phyloP scores from a whole-genome alignment of 73 alveolate species.

The Effrenium voratum region DNA sequence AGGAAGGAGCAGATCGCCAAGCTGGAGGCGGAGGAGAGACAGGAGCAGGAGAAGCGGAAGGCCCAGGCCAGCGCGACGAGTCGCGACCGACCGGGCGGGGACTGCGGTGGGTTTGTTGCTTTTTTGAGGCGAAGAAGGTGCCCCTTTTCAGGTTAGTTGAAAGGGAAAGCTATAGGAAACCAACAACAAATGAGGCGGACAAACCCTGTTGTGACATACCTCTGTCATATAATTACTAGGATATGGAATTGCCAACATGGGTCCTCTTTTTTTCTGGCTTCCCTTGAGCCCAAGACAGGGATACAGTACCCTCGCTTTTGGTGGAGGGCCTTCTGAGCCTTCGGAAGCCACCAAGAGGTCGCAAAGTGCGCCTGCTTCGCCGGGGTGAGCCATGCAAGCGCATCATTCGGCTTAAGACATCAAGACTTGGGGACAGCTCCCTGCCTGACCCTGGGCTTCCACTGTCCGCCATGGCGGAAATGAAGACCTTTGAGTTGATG shows the following conservation, averaged over 20 bases:
- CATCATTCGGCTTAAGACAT: no score
- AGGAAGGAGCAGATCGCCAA: constrained; percentile 86
- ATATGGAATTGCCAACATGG: neutral
- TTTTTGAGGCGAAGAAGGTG: neutral
- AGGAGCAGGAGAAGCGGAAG: constrained; percentile 73
- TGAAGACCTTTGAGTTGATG: constrained; percentile 26
- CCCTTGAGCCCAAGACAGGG: neutral
- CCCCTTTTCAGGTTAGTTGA: neutral
- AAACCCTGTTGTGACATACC: no score
- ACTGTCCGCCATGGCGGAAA: constrained; percentile 8
- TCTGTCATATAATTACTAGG: neutral
- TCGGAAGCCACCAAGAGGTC: no score
- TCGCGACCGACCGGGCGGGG: neutral
- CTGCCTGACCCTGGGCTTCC: neutral
- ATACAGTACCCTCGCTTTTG: no score
- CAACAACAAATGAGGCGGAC: no score
- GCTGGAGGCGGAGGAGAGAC: constrained; percentile 58
- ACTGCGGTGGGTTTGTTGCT: neutral
- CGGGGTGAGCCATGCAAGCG: no score
- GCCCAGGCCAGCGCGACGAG: neutral
- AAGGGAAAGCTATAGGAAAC: neutral
- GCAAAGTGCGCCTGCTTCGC: no score
- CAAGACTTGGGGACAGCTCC: no score
- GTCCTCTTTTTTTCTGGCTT: neutral
- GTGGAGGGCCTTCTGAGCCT: no score